Evolutionary conservation across 1,284 basidiomycete genomes (phyloP).

Genomic region (Apiotrichum sp.): DNA sequence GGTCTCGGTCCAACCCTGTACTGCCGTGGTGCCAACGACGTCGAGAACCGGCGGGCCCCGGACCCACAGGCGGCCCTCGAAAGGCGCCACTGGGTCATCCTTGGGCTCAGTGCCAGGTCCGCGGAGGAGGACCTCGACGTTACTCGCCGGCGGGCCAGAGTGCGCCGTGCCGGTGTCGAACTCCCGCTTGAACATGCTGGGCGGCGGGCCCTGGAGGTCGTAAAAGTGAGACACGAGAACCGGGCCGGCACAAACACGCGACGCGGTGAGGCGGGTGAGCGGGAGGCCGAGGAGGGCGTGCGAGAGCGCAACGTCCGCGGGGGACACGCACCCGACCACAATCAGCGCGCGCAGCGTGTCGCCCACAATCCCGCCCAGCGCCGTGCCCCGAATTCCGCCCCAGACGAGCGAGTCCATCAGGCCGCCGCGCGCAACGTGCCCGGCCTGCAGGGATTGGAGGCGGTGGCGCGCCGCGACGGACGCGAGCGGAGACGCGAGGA

Average conservation of each 20-base stretch:
- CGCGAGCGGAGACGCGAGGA: constrained; percentile 20
- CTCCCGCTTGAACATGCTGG: constrained; percentile 15
- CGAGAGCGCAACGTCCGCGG: constrained; percentile 23
- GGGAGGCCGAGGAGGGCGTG: constrained; percentile 38
- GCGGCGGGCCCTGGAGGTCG: constrained; percentile 34
- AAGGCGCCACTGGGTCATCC: constrained; percentile 11
- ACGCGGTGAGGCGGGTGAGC: constrained; percentile 29
- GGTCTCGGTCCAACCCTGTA: constrained; percentile 31
- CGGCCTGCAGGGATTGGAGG: constrained; percentile 25
- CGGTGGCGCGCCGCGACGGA: constrained; percentile 34
- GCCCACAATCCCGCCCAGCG: constrained; percentile 28
- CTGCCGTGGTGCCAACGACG: constrained; percentile 6
- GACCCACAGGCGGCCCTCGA: constrained; percentile 26
- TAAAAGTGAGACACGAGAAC: constrained; percentile 39
- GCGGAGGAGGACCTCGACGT: constrained; percentile 39
- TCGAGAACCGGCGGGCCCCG: constrained; percentile 31
- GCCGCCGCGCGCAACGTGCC: constrained; percentile 30
- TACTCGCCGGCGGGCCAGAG: constrained; percentile 38
- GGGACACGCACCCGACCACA: constrained; percentile 24
- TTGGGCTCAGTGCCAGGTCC: constrained; percentile 21
- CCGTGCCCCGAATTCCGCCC: constrained; percentile 18
- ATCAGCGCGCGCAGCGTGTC: constrained; percentile 28
- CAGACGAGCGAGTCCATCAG: constrained; percentile 32
- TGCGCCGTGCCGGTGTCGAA: constrained; percentile 20
- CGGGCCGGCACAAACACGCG: constrained; percentile 31